Base-by-base conservation (phyloP, 2,329 filamentous ascomycete genomes). In the Mariannaea sp. region DNA sequence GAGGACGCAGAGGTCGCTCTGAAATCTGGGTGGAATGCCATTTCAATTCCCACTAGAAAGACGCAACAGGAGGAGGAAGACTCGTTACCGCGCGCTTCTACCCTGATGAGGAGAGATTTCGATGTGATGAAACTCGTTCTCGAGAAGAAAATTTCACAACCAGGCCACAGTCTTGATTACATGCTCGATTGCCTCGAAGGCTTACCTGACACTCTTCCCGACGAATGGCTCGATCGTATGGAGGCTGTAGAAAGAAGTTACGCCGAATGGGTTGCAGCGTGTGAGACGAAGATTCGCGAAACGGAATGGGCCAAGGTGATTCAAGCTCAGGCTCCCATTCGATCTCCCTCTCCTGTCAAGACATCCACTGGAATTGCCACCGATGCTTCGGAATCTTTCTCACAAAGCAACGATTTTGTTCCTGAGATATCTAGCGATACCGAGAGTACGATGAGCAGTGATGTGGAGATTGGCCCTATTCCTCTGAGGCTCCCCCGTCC, bases 171-270 rank as follows among this genome's bases (percentile, higher is more conserved):
- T 32, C 78, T 97, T 56, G 94, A 99, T 70, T 83, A 80, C 44
- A 91, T 97, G 82, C 80, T 99, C 12, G 92, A 99, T 71, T 81
- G 84, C 26, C 78, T 97, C 2, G 94, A 97, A 71, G 92, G 91
- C 2, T 80, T 86, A 49, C 80, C 88, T 36, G 94, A 99, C 65
- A 90, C 88, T 0, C 76, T 99, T 8, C 94, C 94, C 0, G 89
- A 95, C 33, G 70, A 77, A 22, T 99, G 93, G 94, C 84, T 97
- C 50, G 90, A 96, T 64, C 82, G 86, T 4, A 87, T 97, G 74
- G 94, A 97, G 70, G 73, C 75, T 0, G 77, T 95, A 4, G 94
- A 99, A 70, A 77, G 80, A 9, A 82, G 86, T 24, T 96, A 93
- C 71, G 83, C 85, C 7, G 81, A 86, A 19, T 99, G 94, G 94